These are phyloP conservation scores for Trichocomaceae sp. DNA, from an alignment of 2,329 filamentous ascomycete genomes.

Conservation along the genomic window DNA sequence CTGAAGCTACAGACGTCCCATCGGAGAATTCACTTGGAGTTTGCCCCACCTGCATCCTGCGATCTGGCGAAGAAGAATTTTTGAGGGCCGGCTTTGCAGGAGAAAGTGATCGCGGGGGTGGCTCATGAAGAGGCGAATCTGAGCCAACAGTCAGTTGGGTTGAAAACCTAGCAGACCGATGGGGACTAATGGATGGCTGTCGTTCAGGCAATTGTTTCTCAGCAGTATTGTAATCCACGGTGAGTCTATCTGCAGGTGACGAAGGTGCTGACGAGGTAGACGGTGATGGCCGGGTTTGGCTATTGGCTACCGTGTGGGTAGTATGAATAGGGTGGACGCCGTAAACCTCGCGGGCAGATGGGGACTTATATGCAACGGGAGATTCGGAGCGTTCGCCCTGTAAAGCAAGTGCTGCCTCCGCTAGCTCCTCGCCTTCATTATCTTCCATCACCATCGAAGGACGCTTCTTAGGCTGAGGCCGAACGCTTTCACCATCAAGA, in stretches of 20 bases:
- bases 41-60: conserved; percentile 20
- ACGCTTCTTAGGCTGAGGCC: conserved; percentile 27
- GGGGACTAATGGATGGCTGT: conserved; percentile 38
- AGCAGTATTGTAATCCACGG: not conserved
- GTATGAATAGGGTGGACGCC: conserved; percentile 3
- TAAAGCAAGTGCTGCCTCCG: conserved; percentile 10
- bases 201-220: conserved; percentile 3
- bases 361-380: not conserved
- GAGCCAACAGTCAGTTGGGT: conserved; percentile 44
- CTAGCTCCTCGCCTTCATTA: conserved; percentile 29
- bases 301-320: not conserved
- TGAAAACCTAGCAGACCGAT: conserved; percentile 53
- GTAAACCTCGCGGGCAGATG: not conserved
- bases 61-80: conserved; percentile 41
- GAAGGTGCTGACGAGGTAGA: conserved; percentile 12
- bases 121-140: conserved; percentile 48
- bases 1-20: conserved; percentile 44
- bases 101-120: conserved; percentile 53
- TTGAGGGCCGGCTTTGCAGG: conserved; percentile 59
- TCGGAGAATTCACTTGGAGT: conserved; percentile 52
- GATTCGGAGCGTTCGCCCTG: not conserved
- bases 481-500: not conserved
- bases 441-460: conserved; percentile 39
- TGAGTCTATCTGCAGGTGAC: conserved; percentile 9
- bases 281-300: conserved; percentile 4